phyloP scores from a whole-genome alignment of 495 filamentous ascomycete genomes.

The Neurospora cerealis region DNA sequence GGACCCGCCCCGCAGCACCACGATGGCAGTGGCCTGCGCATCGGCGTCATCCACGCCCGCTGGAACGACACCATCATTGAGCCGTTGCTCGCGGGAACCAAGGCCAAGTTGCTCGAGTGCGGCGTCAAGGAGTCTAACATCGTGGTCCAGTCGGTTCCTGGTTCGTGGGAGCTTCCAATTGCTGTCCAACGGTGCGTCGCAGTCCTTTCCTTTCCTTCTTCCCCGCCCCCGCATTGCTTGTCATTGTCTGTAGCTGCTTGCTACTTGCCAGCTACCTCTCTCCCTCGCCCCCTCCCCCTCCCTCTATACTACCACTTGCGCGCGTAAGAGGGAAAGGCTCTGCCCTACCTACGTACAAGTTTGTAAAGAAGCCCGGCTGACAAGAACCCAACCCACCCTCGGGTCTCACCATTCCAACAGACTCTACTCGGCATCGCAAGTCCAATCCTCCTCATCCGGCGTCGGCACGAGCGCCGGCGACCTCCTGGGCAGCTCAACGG shows the following conservation, averaged over 20 bases:
- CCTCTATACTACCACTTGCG: neutral
- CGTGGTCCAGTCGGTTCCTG: conserved; percentile 77
- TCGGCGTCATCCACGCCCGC: conserved; percentile 89
- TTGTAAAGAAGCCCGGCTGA: neutral
- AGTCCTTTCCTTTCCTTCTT: neutral
- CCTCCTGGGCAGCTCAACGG: conserved; percentile 58
- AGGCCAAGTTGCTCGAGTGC: conserved; percentile 40
- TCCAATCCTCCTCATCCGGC: conserved; percentile 59
- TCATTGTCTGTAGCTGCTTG: neutral
- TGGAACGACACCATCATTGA: conserved; percentile 81
- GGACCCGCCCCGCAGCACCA: conserved; percentile 35
- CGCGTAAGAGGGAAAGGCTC: neutral
- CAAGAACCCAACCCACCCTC: neutral
- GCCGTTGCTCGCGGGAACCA: conserved; percentile 60
- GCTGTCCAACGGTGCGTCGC: conserved; percentile 64
- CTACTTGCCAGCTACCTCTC: neutral
- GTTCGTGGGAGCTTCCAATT: conserved; percentile 86
- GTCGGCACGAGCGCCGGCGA: conserved; percentile 65
- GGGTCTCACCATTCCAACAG: conserved; percentile 29
- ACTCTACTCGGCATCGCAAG: conserved; percentile 76
- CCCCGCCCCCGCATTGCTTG: neutral
- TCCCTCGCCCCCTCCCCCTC: neutral
- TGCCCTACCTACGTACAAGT: neutral
- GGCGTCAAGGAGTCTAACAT: conserved; percentile 87
- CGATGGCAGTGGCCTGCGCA: conserved; percentile 70